Evolutionary conservation across 83 land plant genomes (phyloP), one percentile per base, ranked within the genome.

Genomic region (Picea engelmannii): DNA sequence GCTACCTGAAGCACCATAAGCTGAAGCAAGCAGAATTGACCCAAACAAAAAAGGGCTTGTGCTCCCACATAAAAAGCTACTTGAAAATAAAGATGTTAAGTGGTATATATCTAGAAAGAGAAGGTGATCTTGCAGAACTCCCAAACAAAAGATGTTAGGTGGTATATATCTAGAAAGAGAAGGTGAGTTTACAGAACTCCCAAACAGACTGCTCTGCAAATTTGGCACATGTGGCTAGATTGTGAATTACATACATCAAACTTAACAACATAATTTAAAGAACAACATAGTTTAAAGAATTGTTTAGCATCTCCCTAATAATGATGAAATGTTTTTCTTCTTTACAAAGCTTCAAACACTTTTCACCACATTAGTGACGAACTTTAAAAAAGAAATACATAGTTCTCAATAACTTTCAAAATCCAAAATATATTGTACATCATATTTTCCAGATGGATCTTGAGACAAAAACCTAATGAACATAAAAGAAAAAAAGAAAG

Each of bases 301-400:
- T 83, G 13, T 73, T 67, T 11, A 88, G 81, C 38, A 95, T 79
- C 70, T 95, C 97, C 23, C 74, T 73, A 49, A 95, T 82, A 47
- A 95, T 87, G 15, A 16, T 73, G 11, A 66, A 83, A 42, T 83
- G 85, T 13, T 81, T 59, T 25, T 87, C 90, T 10, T 90, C 92
- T 62, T 81, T 83, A 5, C 85, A 87, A 64, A 83, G 35, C 47
- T 87, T 84, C 55, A 95, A 82, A 83, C 97, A 95, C 81, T 87
- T 93, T 84, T 95, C 95, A 95, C 95, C 31, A 93, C 94, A 82
- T 95, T 88, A 75, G 94, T 95, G 82, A 90, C 84, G 70, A 81
- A 89, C 76, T 93, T 93, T 80, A 90, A 94, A 88, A 88, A 49
- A 92, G 81, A 21, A 81, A 71, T 20, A 80, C 87, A 78, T 82